Conservation (phyloP, 768 basidiomycete genomes). For the Boletus rubroflammeus region DNA sequence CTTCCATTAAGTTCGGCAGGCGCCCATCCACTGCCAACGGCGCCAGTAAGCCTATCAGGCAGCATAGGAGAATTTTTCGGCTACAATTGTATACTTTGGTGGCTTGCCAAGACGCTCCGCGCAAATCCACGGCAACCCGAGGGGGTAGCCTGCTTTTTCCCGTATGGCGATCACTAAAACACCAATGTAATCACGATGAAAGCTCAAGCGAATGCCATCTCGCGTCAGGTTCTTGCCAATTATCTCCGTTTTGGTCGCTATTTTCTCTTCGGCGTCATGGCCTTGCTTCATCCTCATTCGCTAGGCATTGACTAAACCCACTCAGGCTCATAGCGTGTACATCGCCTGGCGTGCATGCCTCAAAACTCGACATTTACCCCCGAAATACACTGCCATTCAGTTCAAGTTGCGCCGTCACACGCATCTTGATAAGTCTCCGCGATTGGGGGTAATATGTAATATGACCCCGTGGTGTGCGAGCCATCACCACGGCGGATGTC, state of each 20-base stretch:
- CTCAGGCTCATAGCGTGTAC: constrained; percentile 19
- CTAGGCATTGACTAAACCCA: constrained; percentile 14
- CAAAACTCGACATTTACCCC: constrained; percentile 9
- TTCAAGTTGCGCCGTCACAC: constrained; percentile 24
- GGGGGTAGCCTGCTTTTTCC: background rate
- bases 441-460: constrained; percentile 27
- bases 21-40: constrained; percentile 2
- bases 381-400: constrained; percentile 16
- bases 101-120: background rate
- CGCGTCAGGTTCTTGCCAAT: constrained; percentile 3
- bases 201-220: constrained; percentile 1
- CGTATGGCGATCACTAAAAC: background rate
- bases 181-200: constrained; percentile 4
- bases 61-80: background rate
- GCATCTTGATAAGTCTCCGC: constrained; percentile 20
- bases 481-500: constrained; percentile 23
- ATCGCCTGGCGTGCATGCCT: constrained; percentile 25
- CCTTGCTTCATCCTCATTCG: constrained; percentile 24
- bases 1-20: constrained; percentile 4
- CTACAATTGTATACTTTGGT: background rate
- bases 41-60: background rate
- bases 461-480: constrained; percentile 22
- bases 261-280: constrained; percentile 9
- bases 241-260: constrained; percentile 7
- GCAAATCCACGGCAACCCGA: constrained; percentile 6